Conservation (phyloP, 148 eudicot genomes). For the Rheum nobile region DNA sequence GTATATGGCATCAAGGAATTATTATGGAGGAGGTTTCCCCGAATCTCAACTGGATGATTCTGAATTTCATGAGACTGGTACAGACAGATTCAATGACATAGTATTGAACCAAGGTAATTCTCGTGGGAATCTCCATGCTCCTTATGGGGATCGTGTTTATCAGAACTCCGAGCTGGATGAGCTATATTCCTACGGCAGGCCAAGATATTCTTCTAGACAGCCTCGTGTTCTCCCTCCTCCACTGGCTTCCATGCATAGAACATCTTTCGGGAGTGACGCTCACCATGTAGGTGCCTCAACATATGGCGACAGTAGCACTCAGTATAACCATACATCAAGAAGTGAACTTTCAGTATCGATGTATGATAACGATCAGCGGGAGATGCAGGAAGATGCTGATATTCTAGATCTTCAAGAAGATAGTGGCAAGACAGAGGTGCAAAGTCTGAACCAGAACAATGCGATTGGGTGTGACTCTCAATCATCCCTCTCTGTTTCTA, state of each 20-base stretch:
- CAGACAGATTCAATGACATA: slow-evolving; percentile 49
- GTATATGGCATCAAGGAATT: slow-evolving; percentile 40
- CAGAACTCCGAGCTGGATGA: slow-evolving; percentile 59
- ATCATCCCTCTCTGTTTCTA: slow-evolving; percentile 84
- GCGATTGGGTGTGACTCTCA: slow-evolving; percentile 67
- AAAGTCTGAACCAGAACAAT: slow-evolving; percentile 26
- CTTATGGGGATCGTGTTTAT: slow-evolving; percentile 50
- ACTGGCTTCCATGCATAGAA: slow-evolving; percentile 35
- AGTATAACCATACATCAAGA: slow-evolving; percentile 24
- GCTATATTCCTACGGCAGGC: slow-evolving; percentile 63
- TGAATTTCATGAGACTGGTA: slow-evolving; percentile 45
- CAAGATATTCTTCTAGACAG: slow-evolving; percentile 68
- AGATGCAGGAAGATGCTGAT: slow-evolving; percentile 29
- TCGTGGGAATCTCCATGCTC: slow-evolving; percentile 29
- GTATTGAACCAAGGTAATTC: slow-evolving; percentile 54
- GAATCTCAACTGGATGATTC: slow-evolving; percentile 50
- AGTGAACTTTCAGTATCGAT: slow-evolving; percentile 27
- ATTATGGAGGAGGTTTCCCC: slow-evolving; percentile 36
- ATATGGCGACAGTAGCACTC: slow-evolving; percentile 23
- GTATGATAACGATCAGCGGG: slow-evolving; percentile 31
- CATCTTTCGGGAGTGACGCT: slow-evolving; percentile 35
- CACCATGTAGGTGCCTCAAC: slow-evolving; percentile 45
- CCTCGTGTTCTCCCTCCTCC: slow-evolving; percentile 94
- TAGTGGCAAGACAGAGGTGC: slow-evolving; percentile 23
- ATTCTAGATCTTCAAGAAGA: slow-evolving; percentile 25